These are phyloP conservation scores for Cenococcum geophilum DNA, from an alignment of 495 filamentous ascomycete genomes.

Conservation along the genomic window DNA sequence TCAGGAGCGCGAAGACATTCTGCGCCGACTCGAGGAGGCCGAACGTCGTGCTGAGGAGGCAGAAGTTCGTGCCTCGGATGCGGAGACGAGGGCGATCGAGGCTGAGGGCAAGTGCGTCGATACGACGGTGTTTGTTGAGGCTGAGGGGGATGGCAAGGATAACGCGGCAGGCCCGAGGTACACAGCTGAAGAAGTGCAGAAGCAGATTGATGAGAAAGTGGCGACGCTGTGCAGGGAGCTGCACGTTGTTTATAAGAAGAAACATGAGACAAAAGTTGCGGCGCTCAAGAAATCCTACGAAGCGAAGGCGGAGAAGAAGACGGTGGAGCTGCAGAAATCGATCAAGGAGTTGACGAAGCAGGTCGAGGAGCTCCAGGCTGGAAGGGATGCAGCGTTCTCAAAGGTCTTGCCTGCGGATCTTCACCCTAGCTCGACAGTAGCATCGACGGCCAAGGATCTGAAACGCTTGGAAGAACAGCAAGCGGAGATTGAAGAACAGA, in stretches of 20 bases:
- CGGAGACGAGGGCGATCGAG: conserved; percentile 37
- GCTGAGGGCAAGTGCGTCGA: conserved; percentile 35
- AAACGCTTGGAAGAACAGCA: conserved; percentile 46
- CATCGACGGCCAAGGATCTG: conserved; percentile 46
- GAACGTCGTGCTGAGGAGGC: conserved; percentile 64
- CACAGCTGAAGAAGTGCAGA: conserved; percentile 29
- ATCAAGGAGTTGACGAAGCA: conserved; percentile 61
- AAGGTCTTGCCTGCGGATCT: conserved; percentile 46
- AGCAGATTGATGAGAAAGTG: conserved; percentile 76
- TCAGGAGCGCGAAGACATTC: conserved; percentile 66
- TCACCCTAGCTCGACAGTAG: conserved; percentile 31
- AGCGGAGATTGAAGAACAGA: conserved; percentile 49
- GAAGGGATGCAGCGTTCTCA: conserved; percentile 60
- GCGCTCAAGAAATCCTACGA: conserved; percentile 95
- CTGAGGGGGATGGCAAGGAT: conserved; percentile 10
- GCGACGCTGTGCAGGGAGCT: conserved; percentile 84
- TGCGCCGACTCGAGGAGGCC: conserved; percentile 62
- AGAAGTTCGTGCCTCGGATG: conserved; percentile 45
- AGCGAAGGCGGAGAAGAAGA: conserved; percentile 76
- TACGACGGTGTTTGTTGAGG: conserved; percentile 23
- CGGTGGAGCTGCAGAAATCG: conserved; percentile 64
- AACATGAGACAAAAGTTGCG: conserved; percentile 91
- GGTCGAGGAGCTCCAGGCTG: conserved; percentile 63
- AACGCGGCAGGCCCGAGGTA: conserved; percentile 14
- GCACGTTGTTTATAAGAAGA: conserved; percentile 88